Base-by-base conservation (phyloP, 2,329 filamentous ascomycete species). In the Trichoderma gracile region DNA sequence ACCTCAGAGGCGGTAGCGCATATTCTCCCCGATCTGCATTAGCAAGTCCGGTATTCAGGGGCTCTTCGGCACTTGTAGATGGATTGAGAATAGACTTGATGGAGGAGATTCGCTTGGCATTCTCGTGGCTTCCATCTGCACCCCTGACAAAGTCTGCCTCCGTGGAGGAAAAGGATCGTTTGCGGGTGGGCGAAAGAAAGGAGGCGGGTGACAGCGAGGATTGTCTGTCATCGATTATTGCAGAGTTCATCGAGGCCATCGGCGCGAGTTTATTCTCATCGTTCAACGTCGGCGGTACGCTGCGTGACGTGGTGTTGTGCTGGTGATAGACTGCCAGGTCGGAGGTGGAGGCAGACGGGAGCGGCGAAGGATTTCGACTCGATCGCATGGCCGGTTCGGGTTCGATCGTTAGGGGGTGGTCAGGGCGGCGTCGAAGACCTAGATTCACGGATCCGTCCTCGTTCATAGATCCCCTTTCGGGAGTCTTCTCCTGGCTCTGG, bases 81-180 rank as follows among this genome's bases (percentile, higher is more conserved):
- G 86, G 86, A 67, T 92, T 93, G 14, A 93, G 78, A 50, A 93
- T 89, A 5, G 89, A 90, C 68, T 88, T 90, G 67, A 93, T 93
- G 3, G 89, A 91, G 19, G 88, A 91, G 4, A 92, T 77, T 15
- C 90, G 86, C 73, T 89, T 83, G 47, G 85, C 77, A 43, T 77
- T 77, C 27, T 86, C 81, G 25, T 79, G 76, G 2, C 78, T 77
- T n/a, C 71, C 69, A 43, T 81, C 78, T 38, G 73, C 71, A 8
- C 69, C 64, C n/a, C 65, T 70, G 21, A 74, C 71, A n/a, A 73
- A 71, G 43, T 86, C 84, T 21, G 80, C 81, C 62, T 88, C 85
- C 0, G 82, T 78, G 0, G 82, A 79, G 0, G 88, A 90, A 68
- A 90, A 89, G 0, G 88, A 89, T 6, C 89, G 83, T 76, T 92